Evolutionary conservation across 2,329 filamentous ascomycete species (phyloP).

Genomic region (Aspergillus phoenicis): DNA sequence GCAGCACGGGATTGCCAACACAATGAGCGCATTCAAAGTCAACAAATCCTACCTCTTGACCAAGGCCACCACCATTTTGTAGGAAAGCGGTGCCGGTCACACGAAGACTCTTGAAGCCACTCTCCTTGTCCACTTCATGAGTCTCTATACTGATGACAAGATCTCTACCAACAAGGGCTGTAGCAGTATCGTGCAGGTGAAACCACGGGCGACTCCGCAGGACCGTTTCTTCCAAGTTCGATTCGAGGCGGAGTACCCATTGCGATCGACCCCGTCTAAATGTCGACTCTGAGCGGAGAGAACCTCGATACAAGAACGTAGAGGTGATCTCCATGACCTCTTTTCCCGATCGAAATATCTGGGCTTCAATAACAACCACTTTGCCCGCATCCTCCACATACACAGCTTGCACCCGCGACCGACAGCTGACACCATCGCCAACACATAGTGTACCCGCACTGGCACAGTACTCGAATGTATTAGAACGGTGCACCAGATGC

Average conservation of each 20-base stretch:
- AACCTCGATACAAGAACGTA: conserved; percentile 18
- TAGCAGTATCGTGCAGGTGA: background rate
- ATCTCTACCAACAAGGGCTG: conserved; percentile 14
- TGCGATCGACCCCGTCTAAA: conserved; percentile 11
- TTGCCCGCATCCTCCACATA: conserved; percentile 18
- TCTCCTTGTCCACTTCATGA: conserved; percentile 4
- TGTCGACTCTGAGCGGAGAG: background rate
- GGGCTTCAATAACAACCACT: conserved; percentile 15
- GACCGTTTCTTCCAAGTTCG: conserved; percentile 16
- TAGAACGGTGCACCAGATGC: conserved; percentile 21
- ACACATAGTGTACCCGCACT: conserved; percentile 11
- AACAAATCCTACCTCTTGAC: conserved; percentile 10
- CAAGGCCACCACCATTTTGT: background rate
- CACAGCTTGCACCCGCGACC: conserved; percentile 16
- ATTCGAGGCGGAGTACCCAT: conserved; percentile 10
- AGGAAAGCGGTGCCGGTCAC: conserved; percentile 16
- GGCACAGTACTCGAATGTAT: conserved; percentile 16
- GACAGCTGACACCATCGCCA: conserved; percentile 18
- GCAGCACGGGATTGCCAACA: conserved; percentile 20
- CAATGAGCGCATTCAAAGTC: conserved; percentile 15
- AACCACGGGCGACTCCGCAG: conserved; percentile 20
- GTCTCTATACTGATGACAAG: conserved; percentile 17
- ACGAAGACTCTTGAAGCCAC: background rate
- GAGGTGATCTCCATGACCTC: conserved; percentile 20
- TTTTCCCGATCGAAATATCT: conserved; percentile 13